Percentiles rank a stretch among this genome's conserved stretches.
Conservation (phyloP, 2,329 filamentous ascomycete genomes). For the Calonectria pseudoreteaudii region DNA sequence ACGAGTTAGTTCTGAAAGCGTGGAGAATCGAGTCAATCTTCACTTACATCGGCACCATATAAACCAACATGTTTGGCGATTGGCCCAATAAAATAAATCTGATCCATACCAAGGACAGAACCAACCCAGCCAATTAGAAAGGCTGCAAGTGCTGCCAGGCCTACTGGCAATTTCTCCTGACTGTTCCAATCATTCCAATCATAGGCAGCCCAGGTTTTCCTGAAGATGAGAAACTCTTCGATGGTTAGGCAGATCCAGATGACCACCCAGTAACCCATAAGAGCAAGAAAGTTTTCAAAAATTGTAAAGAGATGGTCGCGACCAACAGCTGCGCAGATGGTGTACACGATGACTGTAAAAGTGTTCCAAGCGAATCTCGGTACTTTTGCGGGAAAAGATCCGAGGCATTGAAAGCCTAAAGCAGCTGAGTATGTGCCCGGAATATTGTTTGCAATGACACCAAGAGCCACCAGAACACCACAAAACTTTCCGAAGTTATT, state of each 20-base stretch:
- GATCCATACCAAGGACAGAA: not conserved
- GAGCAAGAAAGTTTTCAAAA: not conserved
- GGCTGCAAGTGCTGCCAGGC: not conserved
- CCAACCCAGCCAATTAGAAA: not conserved
- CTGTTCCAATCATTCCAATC: not conserved
- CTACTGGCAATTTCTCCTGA: not conserved
- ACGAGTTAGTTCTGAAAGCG: not conserved
- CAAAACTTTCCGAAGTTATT: not conserved
- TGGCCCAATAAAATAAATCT: not conserved
- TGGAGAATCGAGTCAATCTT: not conserved
- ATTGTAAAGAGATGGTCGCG: not conserved
- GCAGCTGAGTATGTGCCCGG: not conserved
- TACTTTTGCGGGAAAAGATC: not conserved
- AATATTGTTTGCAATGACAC: not conserved
- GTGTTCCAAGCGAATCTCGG: not conserved
- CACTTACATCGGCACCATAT: conserved; percentile 5
- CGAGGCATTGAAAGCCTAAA: not conserved
- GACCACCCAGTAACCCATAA: not conserved
- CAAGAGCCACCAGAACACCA: not conserved
- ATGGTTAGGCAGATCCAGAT: not conserved
- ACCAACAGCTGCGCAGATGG: not conserved
- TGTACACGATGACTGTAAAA: not conserved
- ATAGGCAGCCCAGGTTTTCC: not conserved
- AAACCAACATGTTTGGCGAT: not conserved
- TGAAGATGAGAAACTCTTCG: not conserved